Evolutionary conservation across 225 moss, liverwort and hornwort species (phyloP).

Genomic region (Antitrichia curtipendula): DNA sequence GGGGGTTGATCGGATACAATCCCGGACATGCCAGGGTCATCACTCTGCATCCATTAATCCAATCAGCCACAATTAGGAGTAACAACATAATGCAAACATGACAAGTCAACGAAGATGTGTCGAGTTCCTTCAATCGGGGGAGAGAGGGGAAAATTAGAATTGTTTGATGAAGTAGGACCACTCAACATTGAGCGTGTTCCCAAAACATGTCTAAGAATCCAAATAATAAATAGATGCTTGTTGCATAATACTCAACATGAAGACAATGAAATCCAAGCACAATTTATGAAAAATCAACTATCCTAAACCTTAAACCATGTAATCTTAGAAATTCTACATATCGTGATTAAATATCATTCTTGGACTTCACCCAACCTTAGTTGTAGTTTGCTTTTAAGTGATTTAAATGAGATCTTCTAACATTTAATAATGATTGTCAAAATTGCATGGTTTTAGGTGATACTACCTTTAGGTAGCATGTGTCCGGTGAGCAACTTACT

Average conservation of each 20-base stretch:
- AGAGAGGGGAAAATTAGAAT: neutral
- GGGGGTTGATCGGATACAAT: neutral
- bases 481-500: neutral
- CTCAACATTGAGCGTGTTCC: too few relatives aligned
- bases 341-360: neutral
- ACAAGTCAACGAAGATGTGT: neutral
- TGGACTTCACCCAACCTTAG: neutral
- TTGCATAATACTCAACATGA: neutral
- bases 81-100: neutral
- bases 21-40: neutral
- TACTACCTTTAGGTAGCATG: neutral
- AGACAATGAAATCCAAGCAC: accelerated
- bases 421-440: neutral
- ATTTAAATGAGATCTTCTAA: neutral
- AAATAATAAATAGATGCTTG: neutral
- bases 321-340: neutral
- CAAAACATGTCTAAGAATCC: neutral
- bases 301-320: accelerated
- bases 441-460: neutral
- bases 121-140: accelerated
- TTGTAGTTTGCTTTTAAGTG: neutral
- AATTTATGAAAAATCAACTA: neutral
- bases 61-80: neutral
- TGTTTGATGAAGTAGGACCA: neutral
- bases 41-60: neutral